Evolutionary conservation across 2,329 filamentous ascomycete genomes (phyloP).

Genomic region (Exutisphaerella laricina): DNA sequence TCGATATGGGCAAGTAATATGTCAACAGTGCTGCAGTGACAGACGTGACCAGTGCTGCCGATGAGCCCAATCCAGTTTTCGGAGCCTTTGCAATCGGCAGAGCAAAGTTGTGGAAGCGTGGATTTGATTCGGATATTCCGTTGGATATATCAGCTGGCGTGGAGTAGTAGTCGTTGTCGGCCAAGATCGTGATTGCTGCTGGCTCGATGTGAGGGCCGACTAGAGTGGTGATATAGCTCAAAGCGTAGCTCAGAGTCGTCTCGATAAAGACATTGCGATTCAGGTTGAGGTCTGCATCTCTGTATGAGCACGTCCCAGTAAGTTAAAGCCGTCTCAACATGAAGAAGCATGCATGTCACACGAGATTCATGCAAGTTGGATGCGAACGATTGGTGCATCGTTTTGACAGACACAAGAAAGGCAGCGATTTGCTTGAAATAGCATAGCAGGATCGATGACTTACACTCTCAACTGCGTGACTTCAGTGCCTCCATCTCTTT

Average conservation of each 20-base stretch:
- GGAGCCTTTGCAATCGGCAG: constrained; percentile 72
- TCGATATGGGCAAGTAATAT: constrained; percentile 60
- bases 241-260: constrained; percentile 77
- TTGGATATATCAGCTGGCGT: constrained; percentile 45
- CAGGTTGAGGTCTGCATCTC: constrained; percentile 38
- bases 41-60: constrained; percentile 85
- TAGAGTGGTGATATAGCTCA: constrained; percentile 67
- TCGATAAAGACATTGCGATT: constrained; percentile 82
- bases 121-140: constrained; percentile 17
- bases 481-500: constrained; percentile 70
- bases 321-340: constrained; percentile 12
- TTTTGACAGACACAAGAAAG: no score
- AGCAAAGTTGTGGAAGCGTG: constrained; percentile 69
- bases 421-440: not conserved
- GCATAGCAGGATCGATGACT: constrained; percentile 37
- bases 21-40: constrained; percentile 70
- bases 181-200: constrained; percentile 75
- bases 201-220: constrained; percentile 55
- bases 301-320: constrained; percentile 20
- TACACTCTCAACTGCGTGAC: constrained; percentile 75
- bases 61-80: constrained; percentile 94
- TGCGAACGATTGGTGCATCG: not conserved
- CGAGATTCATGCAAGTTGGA: no score
- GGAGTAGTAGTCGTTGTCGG: constrained; percentile 97
- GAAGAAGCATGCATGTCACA: not conserved